Base-by-base conservation (phyloP, 2,329 filamentous ascomycete genomes). In the Botrytis medusae region DNA sequence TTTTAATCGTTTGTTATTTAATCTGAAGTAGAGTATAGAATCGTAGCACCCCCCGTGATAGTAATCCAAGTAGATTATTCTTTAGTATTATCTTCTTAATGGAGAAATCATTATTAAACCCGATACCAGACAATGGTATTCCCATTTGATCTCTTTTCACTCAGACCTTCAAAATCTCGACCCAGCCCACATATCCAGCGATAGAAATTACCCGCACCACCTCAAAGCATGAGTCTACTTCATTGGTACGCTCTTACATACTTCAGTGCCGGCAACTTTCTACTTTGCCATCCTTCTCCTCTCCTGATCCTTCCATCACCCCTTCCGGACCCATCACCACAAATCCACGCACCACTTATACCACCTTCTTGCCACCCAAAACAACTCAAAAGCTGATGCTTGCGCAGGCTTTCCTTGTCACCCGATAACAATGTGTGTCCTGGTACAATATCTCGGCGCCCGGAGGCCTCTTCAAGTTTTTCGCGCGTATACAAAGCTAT, bases 311-410 rank as follows among this genome's bases (percentile, higher is more conserved):
- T 34, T 6, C 25, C 57, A 22, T 63, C 62, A 29, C 10, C 8
- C 34, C 46, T 29, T 18, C 48, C 64, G 3, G 34, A 25, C 14
- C 25, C 18, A 61, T 72, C 71, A 20, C 71, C 71, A 61, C 46
- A 68, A 14, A 72, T 22, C 71, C 71, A 68, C 25, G 62, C 71
- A 29, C 65, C 48, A 22, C 44, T 61, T 9, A 68, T 32, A 2
- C 71, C 62, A 32, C 63, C 71, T 7, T 60, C 40, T 44, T 68
- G 71, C 71, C 62, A 51, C 10, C 71, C 71, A 60, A 68, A 72
- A 72, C 71, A 67, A 25, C 62, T 68, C 8, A 59, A 37, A n/a
- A 72, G 40, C 62, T 72, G 71, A n/a, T 72, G 71, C n/a, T 72
- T 64, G 6, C 71, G 34, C 40, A 68, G n/a, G 8, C 10, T 37